Evolutionary conservation across 2,329 filamentous ascomycete genomes (phyloP).

Genomic region (Colletotrichum destructivum): DNA sequence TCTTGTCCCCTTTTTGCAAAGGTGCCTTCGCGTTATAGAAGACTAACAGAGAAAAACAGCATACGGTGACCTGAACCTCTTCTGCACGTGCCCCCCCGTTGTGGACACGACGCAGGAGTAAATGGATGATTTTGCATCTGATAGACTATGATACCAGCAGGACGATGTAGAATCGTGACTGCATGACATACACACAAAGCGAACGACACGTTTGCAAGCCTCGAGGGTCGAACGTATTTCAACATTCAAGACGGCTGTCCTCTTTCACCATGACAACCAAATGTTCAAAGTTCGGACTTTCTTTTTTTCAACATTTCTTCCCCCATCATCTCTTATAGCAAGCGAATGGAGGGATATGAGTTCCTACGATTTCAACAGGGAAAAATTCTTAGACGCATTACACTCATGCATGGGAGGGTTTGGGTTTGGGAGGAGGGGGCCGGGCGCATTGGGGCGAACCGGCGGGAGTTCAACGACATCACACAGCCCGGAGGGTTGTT

Average conservation of each 20-base stretch:
- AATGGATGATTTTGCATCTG: constrained; percentile 28
- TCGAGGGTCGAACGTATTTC: constrained; percentile 20
- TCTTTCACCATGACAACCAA: neutral
- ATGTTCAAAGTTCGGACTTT: neutral
- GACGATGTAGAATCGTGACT: constrained; percentile 21
- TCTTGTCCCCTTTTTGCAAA: neutral
- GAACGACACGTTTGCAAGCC: neutral
- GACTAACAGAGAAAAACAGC: constrained; percentile 64
- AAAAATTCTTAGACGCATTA: constrained; percentile 10
- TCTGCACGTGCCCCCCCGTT: constrained; percentile 93
- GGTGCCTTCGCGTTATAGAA: neutral
- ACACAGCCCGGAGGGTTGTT: neutral
- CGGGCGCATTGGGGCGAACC: neutral
- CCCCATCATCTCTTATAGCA: constrained; percentile 25
- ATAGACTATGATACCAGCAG: constrained; percentile 29
- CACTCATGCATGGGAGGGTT: neutral
- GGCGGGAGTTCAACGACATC: constrained; percentile 25
- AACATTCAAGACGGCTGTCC: constrained; percentile 34
- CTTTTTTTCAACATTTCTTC: constrained; percentile 28
- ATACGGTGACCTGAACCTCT: constrained; percentile 92
- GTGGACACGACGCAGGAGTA: constrained; percentile 68
- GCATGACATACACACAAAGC: constrained; percentile 7
- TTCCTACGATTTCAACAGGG: constrained; percentile 38
- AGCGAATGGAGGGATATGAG: constrained; percentile 33
- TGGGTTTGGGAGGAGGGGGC: neutral